Evolutionary conservation across 345 rosid species (phyloP).

Genomic region (Citrus sinensis): DNA sequence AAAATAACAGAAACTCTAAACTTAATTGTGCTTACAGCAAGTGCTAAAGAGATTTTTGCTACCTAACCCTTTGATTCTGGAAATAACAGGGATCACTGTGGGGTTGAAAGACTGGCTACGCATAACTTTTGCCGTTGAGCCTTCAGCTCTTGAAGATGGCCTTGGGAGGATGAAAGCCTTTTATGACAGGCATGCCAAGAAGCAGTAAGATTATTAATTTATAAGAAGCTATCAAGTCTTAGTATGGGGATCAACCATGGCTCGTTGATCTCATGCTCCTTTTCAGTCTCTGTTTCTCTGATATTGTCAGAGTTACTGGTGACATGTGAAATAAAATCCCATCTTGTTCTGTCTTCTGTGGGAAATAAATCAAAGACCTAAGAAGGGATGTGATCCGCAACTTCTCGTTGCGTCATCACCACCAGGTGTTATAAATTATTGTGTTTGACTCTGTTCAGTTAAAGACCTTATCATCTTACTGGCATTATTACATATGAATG

Average conservation of each 20-base stretch:
- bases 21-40: background rate
- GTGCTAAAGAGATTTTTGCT: background rate
- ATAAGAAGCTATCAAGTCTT: too few species aligned
- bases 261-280: background rate
- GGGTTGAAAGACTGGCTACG: slow-evolving; percentile 52
- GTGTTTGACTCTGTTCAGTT: slow-evolving; percentile 4
- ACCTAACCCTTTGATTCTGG: background rate
- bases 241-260: background rate
- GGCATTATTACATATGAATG: background rate
- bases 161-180: slow-evolving; percentile 40
- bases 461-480: slow-evolving; percentile 34
- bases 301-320: background rate
- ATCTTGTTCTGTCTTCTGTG: background rate
- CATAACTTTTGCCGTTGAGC: slow-evolving; percentile 34
- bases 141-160: slow-evolving; percentile 31
- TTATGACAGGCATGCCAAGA: slow-evolving; percentile 41
- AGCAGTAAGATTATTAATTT: background rate
- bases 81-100: slow-evolving; percentile 25
- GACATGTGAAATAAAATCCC: background rate
- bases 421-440: too few species aligned
- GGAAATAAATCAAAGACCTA: background rate
- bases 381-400: background rate
- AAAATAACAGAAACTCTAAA: too few species aligned
- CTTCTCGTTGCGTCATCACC: background rate
- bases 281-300: background rate